Evolutionary conservation across 495 filamentous ascomycete species (phyloP).

Genomic region (Penicillium subrubescens): DNA sequence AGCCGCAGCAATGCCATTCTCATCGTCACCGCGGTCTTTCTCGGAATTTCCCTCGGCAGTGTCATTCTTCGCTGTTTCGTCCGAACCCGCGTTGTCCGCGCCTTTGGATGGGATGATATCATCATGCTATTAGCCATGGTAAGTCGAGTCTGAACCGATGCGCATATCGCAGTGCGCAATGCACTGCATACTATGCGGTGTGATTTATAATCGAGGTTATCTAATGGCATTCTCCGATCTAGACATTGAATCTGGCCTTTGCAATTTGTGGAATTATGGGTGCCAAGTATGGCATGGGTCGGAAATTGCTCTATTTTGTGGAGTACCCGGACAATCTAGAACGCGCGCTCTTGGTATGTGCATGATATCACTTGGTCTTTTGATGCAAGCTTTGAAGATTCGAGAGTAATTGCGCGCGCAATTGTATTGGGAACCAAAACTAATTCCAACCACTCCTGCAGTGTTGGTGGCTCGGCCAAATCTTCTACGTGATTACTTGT

Average conservation of each 20-base stretch:
- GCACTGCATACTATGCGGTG: not conserved
- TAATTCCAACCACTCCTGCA: constrained; percentile 9
- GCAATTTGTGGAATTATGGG: constrained; percentile 34
- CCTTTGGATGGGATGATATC: constrained; percentile 39
- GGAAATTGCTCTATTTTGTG: constrained; percentile 25
- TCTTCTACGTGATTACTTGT: constrained; percentile 39
- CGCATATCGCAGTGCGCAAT: not conserved
- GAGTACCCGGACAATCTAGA: constrained; percentile 23
- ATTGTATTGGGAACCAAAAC: not conserved
- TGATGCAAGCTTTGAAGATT: not conserved
- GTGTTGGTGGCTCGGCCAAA: constrained; percentile 39
- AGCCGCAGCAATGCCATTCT: constrained; percentile 31
- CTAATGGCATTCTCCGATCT: not conserved
- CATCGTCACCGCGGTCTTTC: constrained; percentile 34
- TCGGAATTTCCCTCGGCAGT: constrained; percentile 29
- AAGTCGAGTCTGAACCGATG: not conserved
- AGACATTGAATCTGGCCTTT: constrained; percentile 33
- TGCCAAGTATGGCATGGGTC: constrained; percentile 33
- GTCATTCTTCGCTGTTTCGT: constrained; percentile 36
- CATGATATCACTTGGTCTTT: not conserved
- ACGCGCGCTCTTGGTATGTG: constrained; percentile 32
- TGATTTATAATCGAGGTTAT: too few species aligned
- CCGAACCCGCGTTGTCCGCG: constrained; percentile 30
- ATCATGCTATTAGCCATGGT: constrained; percentile 38
- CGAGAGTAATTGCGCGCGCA: not conserved